Conservation (phyloP, 768 basidiomycete genomes). For the Phylloporus sp. region DNA sequence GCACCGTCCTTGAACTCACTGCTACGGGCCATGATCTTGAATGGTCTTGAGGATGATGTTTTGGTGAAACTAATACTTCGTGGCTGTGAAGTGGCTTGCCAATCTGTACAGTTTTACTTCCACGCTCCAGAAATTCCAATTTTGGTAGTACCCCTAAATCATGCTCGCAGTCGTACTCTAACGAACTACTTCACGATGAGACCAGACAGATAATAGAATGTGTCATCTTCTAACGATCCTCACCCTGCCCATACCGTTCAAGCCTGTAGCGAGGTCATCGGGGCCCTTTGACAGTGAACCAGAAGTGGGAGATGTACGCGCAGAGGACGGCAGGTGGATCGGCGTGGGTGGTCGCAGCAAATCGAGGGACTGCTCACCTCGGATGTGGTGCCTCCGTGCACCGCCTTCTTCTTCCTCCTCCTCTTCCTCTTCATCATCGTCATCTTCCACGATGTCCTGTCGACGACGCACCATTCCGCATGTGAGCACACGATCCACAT, state of each 20-base stretch:
- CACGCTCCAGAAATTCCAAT: slow-evolving; percentile 23
- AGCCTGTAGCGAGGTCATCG: slow-evolving; percentile 31
- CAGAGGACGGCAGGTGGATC: slow-evolving; percentile 40
- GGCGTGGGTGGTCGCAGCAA: slow-evolving; percentile 39
- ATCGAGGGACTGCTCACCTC: slow-evolving; percentile 36
- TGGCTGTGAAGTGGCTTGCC: slow-evolving; percentile 53
- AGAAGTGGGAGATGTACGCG: slow-evolving; percentile 50
- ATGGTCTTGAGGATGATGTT: slow-evolving; percentile 47
- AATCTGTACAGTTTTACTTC: slow-evolving; percentile 54
- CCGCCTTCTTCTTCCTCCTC: slow-evolving; percentile 32
- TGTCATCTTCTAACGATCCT: slow-evolving; percentile 47
- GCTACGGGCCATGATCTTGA: slow-evolving; percentile 68
- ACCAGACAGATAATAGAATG: slow-evolving; percentile 15
- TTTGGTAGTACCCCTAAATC: slow-evolving; percentile 10
- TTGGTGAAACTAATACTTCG: slow-evolving; percentile 12
- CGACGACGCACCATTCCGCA: slow-evolving; percentile 2
- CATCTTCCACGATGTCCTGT: slow-evolving; percentile 54
- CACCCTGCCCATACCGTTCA: slow-evolving; percentile 41
- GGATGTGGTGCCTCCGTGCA: slow-evolving; percentile 27
- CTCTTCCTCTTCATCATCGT: slow-evolving; percentile 55
- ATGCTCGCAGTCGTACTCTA: background rate
- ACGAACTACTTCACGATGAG: slow-evolving; percentile 3
- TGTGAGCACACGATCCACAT: slow-evolving; percentile 8
- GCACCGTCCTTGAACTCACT: slow-evolving; percentile 46
- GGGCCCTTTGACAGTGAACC: slow-evolving; percentile 44